Conservation (phyloP, 768 basidiomycete genomes). For the Mycena vitilis region DNA sequence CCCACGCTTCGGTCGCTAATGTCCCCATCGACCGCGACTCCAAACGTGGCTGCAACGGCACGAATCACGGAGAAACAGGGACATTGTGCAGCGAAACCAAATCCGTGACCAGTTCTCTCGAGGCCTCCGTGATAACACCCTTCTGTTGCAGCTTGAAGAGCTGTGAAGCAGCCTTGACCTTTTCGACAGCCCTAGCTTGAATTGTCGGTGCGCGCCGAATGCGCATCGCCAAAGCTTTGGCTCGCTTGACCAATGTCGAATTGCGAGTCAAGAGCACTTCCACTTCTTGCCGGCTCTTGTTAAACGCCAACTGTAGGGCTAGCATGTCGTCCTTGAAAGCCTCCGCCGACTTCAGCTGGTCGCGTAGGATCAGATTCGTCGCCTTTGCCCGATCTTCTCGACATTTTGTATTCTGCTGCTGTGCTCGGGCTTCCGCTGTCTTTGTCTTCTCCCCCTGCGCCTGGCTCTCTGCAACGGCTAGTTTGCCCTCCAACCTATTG, state of each 20-base stretch:
- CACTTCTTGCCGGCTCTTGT: background rate
- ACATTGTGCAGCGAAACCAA: slow-evolving; percentile 1
- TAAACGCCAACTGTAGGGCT: background rate
- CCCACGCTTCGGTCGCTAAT: background rate
- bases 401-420: background rate
- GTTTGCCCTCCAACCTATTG: background rate
- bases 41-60: background rate
- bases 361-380: background rate
- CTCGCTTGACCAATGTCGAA: background rate
- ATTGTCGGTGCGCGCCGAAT: background rate
- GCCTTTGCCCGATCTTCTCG: background rate
- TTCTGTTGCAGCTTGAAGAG: background rate
- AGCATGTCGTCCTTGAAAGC: background rate
- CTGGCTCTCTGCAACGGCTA: background rate
- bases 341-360: background rate
- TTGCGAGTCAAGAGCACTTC: background rate
- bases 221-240: background rate
- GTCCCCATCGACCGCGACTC: background rate
- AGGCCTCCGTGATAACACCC: background rate
- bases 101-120: background rate
- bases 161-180: background rate
- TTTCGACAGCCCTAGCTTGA: background rate
- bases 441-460: background rate
- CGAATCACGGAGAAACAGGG: background rate
- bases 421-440: background rate